Base-by-base conservation (phyloP, 1,284 basidiomycete species). In the Golubevia sp. region DNA sequence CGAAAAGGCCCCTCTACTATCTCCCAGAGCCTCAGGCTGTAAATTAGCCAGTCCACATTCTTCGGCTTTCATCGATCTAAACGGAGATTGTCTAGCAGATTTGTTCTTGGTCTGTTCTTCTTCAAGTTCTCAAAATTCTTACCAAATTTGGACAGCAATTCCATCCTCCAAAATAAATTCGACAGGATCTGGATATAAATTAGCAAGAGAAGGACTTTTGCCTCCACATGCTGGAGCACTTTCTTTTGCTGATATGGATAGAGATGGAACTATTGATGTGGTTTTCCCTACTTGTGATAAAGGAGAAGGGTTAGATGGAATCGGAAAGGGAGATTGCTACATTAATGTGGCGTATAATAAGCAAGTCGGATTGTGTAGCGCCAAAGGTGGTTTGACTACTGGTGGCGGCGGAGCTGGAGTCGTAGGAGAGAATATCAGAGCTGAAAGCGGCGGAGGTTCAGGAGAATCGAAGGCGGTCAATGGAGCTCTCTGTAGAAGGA, bases 251-350 rank as follows among this genome's bases (percentile, higher is more conserved):
- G 97, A 99, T 73, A 89, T 99, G 73, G 92, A 94, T 92, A 78
- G 97, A 13, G 97, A 99, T 76, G 96, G 96, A 0, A 96, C 95
- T 0, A 92, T 98, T 53, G 96, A 99, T 83, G 90, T 99, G 86
- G 87, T 99, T 55, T 95, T 98, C 75, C 88, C 92, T 0, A 91
- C 91, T 0, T 99, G 96, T 83, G 82, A 87, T 0, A 86, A 86
- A 0, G 88, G 87, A 0, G 92, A 65, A 18, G 30, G 11, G 4
- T 13, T 30, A 15, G 51, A 53, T 30, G 51, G 51, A 15, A n/a
- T 92, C 0, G 84, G 91, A 0, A 93, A 93, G 3, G 86, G 86
- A 0, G 87, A 88, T 55, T 99, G 97, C 84, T 86, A 85, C 55
- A 88, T 99, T 83, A 94, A 97, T 77, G 91, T 99, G 66, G 94